phyloP scores from a whole-genome alignment of 202 grass and related monocot species.

The Schoenoplectus tabernaemontani region DNA sequence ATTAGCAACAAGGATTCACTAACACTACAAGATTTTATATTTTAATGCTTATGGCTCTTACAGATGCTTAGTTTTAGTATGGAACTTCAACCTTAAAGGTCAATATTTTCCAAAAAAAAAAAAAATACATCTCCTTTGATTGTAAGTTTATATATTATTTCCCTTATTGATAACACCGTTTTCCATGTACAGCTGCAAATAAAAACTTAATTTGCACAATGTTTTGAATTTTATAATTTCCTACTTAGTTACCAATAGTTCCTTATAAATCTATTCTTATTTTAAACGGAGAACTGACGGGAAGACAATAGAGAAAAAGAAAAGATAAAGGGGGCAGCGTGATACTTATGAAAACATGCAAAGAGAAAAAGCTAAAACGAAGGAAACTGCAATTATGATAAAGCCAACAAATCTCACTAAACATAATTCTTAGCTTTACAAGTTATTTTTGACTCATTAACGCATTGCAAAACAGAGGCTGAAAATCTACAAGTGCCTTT shows the following conservation, averaged over 20 bases:
- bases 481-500: conserved; percentile 70
- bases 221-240: background rate
- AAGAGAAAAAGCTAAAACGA: background rate
- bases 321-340: background rate
- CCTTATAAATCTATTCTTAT: background rate
- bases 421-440: conserved; percentile 24
- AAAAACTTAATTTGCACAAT: background rate
- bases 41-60: too few species aligned
- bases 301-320: background rate
- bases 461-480: conserved; percentile 64
- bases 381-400: conserved; percentile 10
- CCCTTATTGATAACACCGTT: too few species aligned
- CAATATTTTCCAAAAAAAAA: too few species aligned
- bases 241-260: background rate
- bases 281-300: background rate
- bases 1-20: too few species aligned
- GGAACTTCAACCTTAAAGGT: too few species aligned
- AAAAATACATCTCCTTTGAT: too few species aligned
- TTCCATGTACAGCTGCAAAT: background rate
- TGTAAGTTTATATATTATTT: too few species aligned
- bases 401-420: conserved; percentile 13
- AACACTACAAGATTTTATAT: too few species aligned
- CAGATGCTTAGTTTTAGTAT: too few species aligned
- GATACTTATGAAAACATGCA: background rate
- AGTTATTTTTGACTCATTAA: conserved; percentile 21